phyloP scores from a whole-genome alignment of 768 basidiomycete species.

The Solioccasus polychromus region DNA sequence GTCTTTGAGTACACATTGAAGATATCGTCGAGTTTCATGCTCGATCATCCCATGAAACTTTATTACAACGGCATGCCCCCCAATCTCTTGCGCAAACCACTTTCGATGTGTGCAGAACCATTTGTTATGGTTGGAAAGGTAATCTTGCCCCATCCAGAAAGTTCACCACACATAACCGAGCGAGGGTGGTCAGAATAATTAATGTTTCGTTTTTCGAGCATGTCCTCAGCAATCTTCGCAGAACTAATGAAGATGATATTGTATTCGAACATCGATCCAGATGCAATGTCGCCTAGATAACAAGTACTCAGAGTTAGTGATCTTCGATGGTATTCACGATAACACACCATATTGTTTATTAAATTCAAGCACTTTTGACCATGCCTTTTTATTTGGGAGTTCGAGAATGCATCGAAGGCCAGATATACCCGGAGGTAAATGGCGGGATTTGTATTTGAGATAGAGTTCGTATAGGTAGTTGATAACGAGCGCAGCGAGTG shows the following conservation, averaged over 20 bases:
- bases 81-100: constrained; percentile 10
- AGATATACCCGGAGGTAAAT: constrained; percentile 6
- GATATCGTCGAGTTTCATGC: constrained; percentile 5
- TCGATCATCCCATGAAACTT: constrained; percentile 11
- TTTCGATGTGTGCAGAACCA: constrained; percentile 11
- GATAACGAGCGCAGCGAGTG: too few species aligned
- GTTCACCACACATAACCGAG: constrained; percentile 10
- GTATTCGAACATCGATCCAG: constrained; percentile 11
- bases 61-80: constrained; percentile 1
- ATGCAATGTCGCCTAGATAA: constrained; percentile 7
- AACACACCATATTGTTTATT: constrained; percentile 6
- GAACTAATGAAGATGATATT: constrained; percentile 44
- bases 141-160: constrained; percentile 11
- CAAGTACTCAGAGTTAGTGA: background rate
- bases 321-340: background rate
- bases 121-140: constrained; percentile 6
- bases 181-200: constrained; percentile 35
- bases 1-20: constrained; percentile 5
- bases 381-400: constrained; percentile 1
- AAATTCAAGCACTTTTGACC: constrained; percentile 2
- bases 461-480: background rate
- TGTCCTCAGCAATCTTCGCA: constrained; percentile 36
- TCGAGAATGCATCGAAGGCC: constrained; percentile 4
- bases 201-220: constrained; percentile 42
- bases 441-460: background rate